Conservation (phyloP, 2,329 filamentous ascomycete species). For the Fusarium illudens region DNA sequence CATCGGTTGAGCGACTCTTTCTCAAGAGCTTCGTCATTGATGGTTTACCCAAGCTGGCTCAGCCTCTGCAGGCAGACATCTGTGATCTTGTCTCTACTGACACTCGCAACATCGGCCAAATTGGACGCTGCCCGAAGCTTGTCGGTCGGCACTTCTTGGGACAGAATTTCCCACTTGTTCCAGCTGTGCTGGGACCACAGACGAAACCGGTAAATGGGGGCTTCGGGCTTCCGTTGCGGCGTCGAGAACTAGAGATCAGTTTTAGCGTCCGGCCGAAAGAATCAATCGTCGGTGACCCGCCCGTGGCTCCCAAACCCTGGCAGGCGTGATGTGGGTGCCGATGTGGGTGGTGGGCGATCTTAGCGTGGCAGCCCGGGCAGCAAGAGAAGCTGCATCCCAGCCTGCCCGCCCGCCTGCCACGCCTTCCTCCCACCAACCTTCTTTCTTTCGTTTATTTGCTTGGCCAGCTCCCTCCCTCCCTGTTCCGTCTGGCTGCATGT, state of each 20-base stretch:
- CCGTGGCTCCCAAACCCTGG: constrained; percentile 16
- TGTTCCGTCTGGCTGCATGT: constrained; percentile 7
- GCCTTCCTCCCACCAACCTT: constrained; percentile 16
- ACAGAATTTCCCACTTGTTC: constrained; percentile 1
- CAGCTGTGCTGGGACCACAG: neutral
- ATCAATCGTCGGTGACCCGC: neutral
- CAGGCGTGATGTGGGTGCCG: constrained; percentile 7
- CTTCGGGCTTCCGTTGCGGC: constrained; percentile 3
- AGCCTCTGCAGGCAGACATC: neutral
- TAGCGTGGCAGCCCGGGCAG: constrained; percentile 31
- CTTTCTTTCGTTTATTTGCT: constrained; percentile 3
- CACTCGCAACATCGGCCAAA: constrained; percentile 19
- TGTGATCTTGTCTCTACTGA: neutral
- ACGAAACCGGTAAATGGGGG: constrained; percentile 2
- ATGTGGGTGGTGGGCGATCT: constrained; percentile 33
- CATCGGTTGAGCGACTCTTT: neutral
- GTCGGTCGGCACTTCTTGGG: constrained; percentile 8
- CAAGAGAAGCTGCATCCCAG: constrained; percentile 1
- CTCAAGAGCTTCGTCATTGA: constrained; percentile 23
- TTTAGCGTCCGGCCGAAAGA: constrained; percentile 20
- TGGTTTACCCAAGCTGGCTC: neutral
- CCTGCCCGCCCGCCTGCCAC: neutral
- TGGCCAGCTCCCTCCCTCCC: neutral
- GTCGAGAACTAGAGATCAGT: constrained; percentile 7
- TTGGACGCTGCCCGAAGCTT: constrained; percentile 16